These are phyloP conservation scores for Stropharia rugosoannulata DNA, from an alignment of 768 basidiomycete species.

Conservation along the genomic window DNA sequence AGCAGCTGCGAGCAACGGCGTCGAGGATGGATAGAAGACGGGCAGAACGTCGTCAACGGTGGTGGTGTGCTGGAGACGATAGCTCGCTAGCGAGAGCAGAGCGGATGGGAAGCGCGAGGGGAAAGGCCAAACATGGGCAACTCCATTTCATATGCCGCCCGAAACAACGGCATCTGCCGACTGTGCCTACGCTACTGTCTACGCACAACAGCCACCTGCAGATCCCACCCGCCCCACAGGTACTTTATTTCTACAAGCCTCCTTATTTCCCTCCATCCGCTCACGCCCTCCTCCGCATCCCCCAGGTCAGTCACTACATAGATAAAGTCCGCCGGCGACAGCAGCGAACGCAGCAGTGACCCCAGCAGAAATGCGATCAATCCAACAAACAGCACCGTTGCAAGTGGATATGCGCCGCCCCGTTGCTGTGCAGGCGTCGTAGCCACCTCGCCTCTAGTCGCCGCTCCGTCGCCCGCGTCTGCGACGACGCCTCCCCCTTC, in stretches of 20 bases:
- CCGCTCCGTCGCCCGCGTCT: neutral
- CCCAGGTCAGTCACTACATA: slow-evolving; percentile 64
- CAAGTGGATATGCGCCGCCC: slow-evolving; percentile 34
- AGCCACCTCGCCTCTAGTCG: neutral
- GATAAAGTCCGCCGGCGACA: slow-evolving; percentile 90
- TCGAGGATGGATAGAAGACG: slow-evolving; percentile 9
- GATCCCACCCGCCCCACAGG: slow-evolving; percentile 81
- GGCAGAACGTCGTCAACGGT: slow-evolving; percentile 18
- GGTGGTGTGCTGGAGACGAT: slow-evolving; percentile 13
- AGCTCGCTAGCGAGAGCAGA: slow-evolving; percentile 9
- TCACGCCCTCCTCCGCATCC: slow-evolving; percentile 46
- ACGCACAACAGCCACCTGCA: slow-evolving; percentile 82
- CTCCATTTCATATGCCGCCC: slow-evolving; percentile 29
- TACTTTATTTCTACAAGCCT: slow-evolving; percentile 82
- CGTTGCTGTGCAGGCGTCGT: slow-evolving; percentile 1
- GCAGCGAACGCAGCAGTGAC: slow-evolving; percentile 82
- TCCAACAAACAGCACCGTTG: slow-evolving; percentile 71
- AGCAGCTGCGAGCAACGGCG: neutral
- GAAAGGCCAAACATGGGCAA: slow-evolving; percentile 24
- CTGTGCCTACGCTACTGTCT: slow-evolving; percentile 41
- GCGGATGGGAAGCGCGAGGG: slow-evolving; percentile 26
- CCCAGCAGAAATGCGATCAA: slow-evolving; percentile 91
- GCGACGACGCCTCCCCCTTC: neutral
- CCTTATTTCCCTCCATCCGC: slow-evolving; percentile 84
- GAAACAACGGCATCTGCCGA: slow-evolving; percentile 16